Base-by-base conservation (phyloP, 306 rosid species). In the Alnus rubra region DNA sequence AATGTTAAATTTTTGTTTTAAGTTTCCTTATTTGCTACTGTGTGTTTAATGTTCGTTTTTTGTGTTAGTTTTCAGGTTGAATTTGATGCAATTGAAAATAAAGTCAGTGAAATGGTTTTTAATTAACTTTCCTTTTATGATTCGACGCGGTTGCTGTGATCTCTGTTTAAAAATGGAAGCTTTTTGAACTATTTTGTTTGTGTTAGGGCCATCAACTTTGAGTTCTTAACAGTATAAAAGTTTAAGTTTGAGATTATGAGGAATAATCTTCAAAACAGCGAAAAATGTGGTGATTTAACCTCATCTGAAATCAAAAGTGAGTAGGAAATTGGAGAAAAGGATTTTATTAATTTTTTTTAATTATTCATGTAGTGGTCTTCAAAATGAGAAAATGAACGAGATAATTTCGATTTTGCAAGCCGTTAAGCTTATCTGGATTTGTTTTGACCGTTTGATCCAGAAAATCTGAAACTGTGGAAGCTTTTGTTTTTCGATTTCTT, bases 101-200 rank as follows among this genome's bases (percentile, higher is more conserved):
- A 82, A 39, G 69, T 30, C 48, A 28, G 55, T 19, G 28, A 58
- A 31, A 72, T 9, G 31, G 14, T 19, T 19, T 45, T 31, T 67
- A 28, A 8, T 77, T 45, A 19, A 52, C 15, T 85, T 75, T 80
- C 87, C 84, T 63, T 73, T 59, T 3, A 13, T 48, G 77, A n/a
- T 77, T 62, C 60, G 55, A 71, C 4, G 11, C 50, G 70, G 3
- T 42, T 0, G 7, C 28, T 39, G 31, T 45, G 18, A 23, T 71
- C 59, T 19, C 28, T 71, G 31, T 72, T 49, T 60, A 49, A 56
- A 45, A 59, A 74, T 75, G 79, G 75, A 58, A 75, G 45, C 9
- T 44, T 7, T 69, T 5, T 1, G 55, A 5, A 47, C 37, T 23
- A 23, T 37, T 9, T 73, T 49, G 54, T 6, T n/a, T 35, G 42